phyloP scores from a whole-genome alignment of 352 stramenopile species.

The Pythium pectinolyticum region DNA sequence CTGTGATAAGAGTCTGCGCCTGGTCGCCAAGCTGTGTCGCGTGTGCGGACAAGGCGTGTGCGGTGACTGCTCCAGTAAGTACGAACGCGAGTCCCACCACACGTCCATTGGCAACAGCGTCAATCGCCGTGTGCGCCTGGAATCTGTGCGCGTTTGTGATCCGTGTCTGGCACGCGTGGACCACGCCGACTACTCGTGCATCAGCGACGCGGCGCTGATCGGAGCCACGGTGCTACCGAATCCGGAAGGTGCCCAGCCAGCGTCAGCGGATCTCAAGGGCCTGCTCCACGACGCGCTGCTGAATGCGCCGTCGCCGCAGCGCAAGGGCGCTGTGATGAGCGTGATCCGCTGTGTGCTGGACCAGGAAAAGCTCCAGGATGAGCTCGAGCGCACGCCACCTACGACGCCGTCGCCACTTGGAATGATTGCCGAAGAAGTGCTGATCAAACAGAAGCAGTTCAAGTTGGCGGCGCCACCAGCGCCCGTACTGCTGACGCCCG shows the following conservation, averaged over 20 bases:
- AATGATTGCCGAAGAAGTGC: background rate
- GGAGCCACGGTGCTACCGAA: conserved; percentile 12
- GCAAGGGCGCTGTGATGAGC: conserved; percentile 40
- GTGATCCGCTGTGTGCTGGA: conserved; percentile 54
- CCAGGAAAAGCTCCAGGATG: conserved; percentile 28
- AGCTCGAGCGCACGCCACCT: background rate
- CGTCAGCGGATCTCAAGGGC: conserved; percentile 35
- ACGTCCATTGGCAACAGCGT: background rate
- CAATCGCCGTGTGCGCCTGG: background rate
- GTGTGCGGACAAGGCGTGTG: conserved; percentile 65
- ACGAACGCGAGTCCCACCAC: conserved; percentile 23
- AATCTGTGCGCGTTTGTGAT: conserved; percentile 52
- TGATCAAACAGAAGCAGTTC: background rate
- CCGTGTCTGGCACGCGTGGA: conserved; percentile 58
- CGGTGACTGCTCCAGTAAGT: conserved; percentile 37
- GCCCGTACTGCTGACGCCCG: too few species aligned
- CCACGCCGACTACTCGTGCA: conserved; percentile 41
- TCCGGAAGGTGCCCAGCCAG: conserved; percentile 20
- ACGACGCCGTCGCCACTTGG: too few species aligned
- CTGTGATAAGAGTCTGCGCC: conserved; percentile 45
- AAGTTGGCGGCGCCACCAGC: background rate
- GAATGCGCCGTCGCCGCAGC: conserved; percentile 31
- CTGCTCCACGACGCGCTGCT: conserved; percentile 42
- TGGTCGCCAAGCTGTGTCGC: conserved; percentile 45
- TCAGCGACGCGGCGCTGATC: conserved; percentile 18